phyloP scores from a whole-genome alignment of 257 asterid genomes.

The Jacaranda mimosifolia region DNA sequence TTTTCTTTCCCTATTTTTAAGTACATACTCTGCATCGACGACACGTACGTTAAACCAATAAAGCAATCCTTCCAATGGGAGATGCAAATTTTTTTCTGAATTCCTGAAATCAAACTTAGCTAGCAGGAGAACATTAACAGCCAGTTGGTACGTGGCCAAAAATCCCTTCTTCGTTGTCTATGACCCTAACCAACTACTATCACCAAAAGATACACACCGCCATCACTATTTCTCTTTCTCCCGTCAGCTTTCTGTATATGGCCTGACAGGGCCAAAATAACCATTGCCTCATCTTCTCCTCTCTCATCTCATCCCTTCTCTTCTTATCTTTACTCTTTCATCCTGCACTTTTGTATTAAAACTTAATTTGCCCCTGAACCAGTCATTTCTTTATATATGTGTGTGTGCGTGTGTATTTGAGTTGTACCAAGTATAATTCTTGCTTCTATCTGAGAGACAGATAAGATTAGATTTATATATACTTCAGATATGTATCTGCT shows the following conservation, averaged over 20 bases:
- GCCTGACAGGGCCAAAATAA: conserved; percentile 71
- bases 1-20: too few species aligned
- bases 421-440: not conserved
- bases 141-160: conserved; percentile 38
- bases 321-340: conserved; percentile 11
- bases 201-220: conserved; percentile 57
- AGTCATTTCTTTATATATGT: not conserved
- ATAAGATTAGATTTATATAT: conserved; percentile 16
- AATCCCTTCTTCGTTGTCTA: conserved; percentile 10
- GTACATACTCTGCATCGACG: too few species aligned
- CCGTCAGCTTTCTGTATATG: conserved; percentile 57
- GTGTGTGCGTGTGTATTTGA: not conserved
- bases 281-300: conserved; percentile 36
- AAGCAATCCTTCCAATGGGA: too few species aligned
- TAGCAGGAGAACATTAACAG: conserved; percentile 39
- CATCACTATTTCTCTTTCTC: conserved; percentile 47
- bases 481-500: not conserved
- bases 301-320: conserved; percentile 34
- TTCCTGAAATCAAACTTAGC: not conserved
- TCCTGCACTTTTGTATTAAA: not conserved
- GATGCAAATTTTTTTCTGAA: too few species aligned
- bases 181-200: conserved; percentile 32
- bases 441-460: conserved; percentile 33
- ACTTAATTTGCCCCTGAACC: not conserved
- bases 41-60: too few species aligned